Evolutionary conservation across 139 green algal genomes (phyloP), one percentile per base, ranked within the genome.

Genomic region (Chlorella sp.): DNA sequence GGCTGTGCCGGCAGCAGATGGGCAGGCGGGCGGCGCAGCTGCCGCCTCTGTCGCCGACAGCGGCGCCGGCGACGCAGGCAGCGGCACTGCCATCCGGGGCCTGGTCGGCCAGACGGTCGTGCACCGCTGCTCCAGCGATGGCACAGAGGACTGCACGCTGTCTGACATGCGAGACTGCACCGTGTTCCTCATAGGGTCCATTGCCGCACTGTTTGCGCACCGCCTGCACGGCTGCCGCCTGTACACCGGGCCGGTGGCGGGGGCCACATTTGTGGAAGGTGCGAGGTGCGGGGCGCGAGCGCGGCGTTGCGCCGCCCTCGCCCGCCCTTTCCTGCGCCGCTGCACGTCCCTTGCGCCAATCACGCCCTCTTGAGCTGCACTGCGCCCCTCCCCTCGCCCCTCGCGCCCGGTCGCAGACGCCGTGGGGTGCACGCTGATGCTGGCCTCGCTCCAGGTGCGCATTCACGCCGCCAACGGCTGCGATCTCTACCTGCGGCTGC

Each of bases 401-500:
- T 25, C 19, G 12, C 31, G 29, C 41, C 5, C 19, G 25, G 36
- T 14, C 46, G 29, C 53, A 76, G 74, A 81, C 40, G 75, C 77
- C 2, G 50, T 73, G 12, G 71, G 48, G 53, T 87, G 88, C 82
- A 84, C 41, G 8, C 50, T 93, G 8, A 42, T 77, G 59, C 70
- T 91, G 35, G 84, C 84, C 0, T 80, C 89, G 11, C 81, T 84
- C 50, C 84, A 89, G 68, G 83, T 93, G 31, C 80, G 91, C 14
- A 90, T 96, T 59, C 91, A 96, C 63, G 62, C 79, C 58, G 78
- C 89, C 0, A n/a, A 63, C 31, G 25, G 41, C 38, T 86, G 67
- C 40, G 77, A 88, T 55, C 81, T 96, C 40, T 93, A 94, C 84
- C 67, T 95, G 42, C 83, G 87, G 0, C 79, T 84, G 29, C 68